A percentile compares a stretch with the other conserved stretches of the same genome.
Conservation (phyloP, 164 flowering plant species). For the Stephania cephalantha region DNA sequence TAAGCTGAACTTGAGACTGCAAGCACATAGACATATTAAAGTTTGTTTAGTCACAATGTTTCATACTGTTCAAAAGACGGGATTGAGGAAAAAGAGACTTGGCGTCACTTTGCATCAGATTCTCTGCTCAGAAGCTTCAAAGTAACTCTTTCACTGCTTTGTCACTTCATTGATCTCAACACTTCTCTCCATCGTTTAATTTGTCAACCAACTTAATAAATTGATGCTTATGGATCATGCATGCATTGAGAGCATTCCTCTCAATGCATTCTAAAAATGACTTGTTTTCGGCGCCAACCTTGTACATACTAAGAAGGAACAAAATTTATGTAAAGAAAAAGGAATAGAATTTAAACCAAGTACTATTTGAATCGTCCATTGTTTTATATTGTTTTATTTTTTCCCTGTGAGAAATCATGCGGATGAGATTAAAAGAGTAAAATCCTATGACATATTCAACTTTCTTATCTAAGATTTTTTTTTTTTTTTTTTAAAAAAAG, state of each 20-base stretch:
- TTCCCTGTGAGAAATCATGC: no score
- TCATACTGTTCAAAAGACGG: not conserved
- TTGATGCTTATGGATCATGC: not conserved
- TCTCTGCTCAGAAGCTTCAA: not conserved
- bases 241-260: not conserved
- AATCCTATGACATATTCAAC: no score
- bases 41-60: not conserved
- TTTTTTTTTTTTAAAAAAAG: no score
- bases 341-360: no score
- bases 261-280: not conserved
- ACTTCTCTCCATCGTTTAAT: not conserved
- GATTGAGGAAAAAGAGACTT: not conserved
- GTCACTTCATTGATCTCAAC: not conserved
- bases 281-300: not conserved
- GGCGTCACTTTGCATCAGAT: constrained; percentile 2
- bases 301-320: not conserved
- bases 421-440: no score
- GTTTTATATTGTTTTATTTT: no score
- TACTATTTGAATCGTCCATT: no score
- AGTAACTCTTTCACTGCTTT: not conserved
- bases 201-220: not conserved
- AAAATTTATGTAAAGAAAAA: no score
- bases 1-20: not conserved
- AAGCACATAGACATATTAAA: not conserved
- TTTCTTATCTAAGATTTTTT: no score